Base-by-base conservation (phyloP, 2,329 filamentous ascomycete genomes). In the Colletotrichum cordylinicola region DNA sequence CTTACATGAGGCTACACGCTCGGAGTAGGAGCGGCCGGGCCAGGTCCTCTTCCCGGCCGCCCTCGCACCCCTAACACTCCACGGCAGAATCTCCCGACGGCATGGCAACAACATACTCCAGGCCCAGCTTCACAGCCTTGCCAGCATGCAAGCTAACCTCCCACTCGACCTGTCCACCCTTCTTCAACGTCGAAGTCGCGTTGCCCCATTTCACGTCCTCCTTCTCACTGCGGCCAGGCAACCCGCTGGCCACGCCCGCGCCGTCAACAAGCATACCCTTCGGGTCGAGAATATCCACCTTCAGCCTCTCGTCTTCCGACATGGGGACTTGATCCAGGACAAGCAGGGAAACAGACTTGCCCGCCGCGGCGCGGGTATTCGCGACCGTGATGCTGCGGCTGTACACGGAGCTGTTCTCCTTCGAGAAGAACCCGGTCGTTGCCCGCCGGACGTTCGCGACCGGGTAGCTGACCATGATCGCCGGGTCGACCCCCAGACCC, bases 101-200 rank as follows among this genome's bases (percentile, higher is more conserved):
- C 78, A 91, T 85, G 27, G 87, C 87, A 21, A 92, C 88, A 75
- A 91, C 88, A 82, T 94, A 94, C 84, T 93, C 91, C 75, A 94
- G 80, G 29, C 84, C 84, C 76, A 94, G 82, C 82, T 89, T 89
- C 18, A 91, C 89, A 5, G 88, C 87, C 79, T 88, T 87, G 31
- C 92, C 91, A 1, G 90, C 87, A 75, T 92, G 89, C 67, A 94
- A 82, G 58, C 82, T 86, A 13, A 94, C 87, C 68, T 90, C 87
- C 91, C 92, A 94, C 70, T 82, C 82, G 6, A 94, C 82, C 82
- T 93, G 89, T 4, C 92, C 92, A 6, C 83, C 85, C 83, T 91
- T 91, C 81, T 88, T 89, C 67, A 92, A 79, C n/a, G 78, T 82
- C 0, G 89, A 90, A 3, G 83, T 84, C 4, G 90, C 91, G 70